phyloP scores from a whole-genome alignment of 768 basidiomycete genomes.

The Mycena vitilis region DNA sequence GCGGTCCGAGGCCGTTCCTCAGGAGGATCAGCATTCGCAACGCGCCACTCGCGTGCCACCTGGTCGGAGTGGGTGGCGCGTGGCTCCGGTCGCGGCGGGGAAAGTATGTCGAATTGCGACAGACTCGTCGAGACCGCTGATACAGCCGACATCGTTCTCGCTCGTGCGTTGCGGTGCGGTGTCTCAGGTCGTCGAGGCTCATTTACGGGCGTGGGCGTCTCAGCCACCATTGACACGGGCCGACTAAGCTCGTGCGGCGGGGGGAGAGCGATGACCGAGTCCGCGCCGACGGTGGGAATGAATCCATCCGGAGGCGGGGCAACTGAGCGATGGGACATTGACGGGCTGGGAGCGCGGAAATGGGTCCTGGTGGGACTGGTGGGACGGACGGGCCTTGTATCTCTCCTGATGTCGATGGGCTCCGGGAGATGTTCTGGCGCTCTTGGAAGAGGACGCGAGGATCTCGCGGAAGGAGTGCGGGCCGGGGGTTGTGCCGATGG shows the following conservation, averaged over 20 bases:
- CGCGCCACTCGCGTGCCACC: constrained; percentile 49
- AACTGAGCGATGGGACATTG: constrained; percentile 41
- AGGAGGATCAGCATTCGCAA: constrained; percentile 42
- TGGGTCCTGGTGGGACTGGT: too few relatives aligned
- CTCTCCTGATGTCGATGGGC: constrained; percentile 23
- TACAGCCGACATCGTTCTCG: constrained; percentile 39
- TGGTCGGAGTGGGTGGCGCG: constrained; percentile 40
- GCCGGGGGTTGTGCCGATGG: background rate
- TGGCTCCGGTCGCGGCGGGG: constrained; percentile 42
- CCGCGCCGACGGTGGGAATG: constrained; percentile 55
- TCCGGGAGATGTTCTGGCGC: constrained; percentile 17
- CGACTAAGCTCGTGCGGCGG: constrained; percentile 61
- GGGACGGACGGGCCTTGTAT: background rate
- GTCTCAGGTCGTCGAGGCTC: background rate
- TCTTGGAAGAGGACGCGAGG: constrained; percentile 26
- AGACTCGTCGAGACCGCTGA: constrained; percentile 50
- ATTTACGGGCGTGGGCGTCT: constrained; percentile 21
- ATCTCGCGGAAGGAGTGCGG: background rate
- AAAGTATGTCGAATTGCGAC: constrained; percentile 53
- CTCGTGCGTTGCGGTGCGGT: background rate
- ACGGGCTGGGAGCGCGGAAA: constrained; percentile 14
- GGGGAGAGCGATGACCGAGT: constrained; percentile 57
- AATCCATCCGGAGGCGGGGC: constrained; percentile 60
- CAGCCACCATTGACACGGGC: constrained; percentile 32
- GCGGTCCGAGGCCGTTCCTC: constrained; percentile 28